These are phyloP conservation scores for Claviceps purpurea DNA, from an alignment of 2,329 filamentous ascomycete genomes.

Conservation along the genomic window DNA sequence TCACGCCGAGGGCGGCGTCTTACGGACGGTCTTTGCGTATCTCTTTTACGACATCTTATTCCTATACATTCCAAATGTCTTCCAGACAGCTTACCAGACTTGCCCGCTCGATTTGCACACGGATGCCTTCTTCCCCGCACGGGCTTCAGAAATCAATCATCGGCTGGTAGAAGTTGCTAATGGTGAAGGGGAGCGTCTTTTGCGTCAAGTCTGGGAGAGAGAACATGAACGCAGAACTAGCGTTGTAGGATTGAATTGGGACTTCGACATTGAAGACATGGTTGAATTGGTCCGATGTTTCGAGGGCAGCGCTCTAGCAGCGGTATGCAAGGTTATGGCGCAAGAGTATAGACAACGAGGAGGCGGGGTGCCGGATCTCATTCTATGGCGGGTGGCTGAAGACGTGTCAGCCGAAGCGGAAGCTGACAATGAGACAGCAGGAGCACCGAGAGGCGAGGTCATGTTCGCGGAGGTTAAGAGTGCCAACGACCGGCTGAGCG, in stretches of 20 bases:
- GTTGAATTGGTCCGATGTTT: slow-evolving; percentile 70
- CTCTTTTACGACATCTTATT: slow-evolving; percentile 92
- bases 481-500: slow-evolving; percentile 84
- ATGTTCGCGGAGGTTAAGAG: slow-evolving; percentile 74
- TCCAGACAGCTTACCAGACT: slow-evolving; percentile 90
- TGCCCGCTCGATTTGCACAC: slow-evolving; percentile 88
- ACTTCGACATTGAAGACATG: slow-evolving; percentile 66
- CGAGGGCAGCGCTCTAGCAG: slow-evolving; percentile 63
- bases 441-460: slow-evolving; percentile 39
- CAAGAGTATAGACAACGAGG: slow-evolving; percentile 85
- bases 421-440: slow-evolving; percentile 9
- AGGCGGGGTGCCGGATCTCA: slow-evolving; percentile 81
- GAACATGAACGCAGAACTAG: slow-evolving; percentile 64
- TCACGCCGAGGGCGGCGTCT: slow-evolving; percentile 80
- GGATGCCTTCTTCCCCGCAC: slow-evolving; percentile 76
- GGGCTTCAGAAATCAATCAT: slow-evolving; percentile 81
- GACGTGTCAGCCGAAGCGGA: not conserved
- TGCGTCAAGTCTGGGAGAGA: slow-evolving; percentile 53
- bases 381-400: slow-evolving; percentile 56
- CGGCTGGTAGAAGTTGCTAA: slow-evolving; percentile 80
- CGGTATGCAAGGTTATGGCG: slow-evolving; percentile 83
- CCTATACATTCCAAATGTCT: slow-evolving; percentile 87
- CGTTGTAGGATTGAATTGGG: slow-evolving; percentile 86
- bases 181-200: slow-evolving; percentile 54
- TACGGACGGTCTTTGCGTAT: slow-evolving; percentile 82